Percentiles rank a stretch among this genome's conserved stretches.
Evolutionary conservation across 2,329 filamentous ascomycete genomes (phyloP).

Genomic region (Exophiala mesophila): DNA sequence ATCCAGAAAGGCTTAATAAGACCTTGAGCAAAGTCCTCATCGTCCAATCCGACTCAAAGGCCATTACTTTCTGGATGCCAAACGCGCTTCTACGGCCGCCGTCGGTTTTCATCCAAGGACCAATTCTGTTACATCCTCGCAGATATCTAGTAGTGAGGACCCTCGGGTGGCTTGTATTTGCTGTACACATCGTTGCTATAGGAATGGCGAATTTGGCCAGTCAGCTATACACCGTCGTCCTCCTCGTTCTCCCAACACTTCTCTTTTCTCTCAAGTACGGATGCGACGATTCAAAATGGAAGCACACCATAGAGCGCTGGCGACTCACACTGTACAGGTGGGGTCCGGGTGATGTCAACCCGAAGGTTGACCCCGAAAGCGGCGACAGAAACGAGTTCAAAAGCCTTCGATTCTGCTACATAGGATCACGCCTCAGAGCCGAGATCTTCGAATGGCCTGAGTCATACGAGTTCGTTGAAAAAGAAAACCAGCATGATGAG

Average conservation of each 20-base stretch:
- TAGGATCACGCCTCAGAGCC: constrained; percentile 18
- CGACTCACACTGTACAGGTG: background rate
- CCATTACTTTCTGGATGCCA: constrained; percentile 20
- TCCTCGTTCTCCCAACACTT: constrained; percentile 19
- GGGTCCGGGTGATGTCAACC: background rate
- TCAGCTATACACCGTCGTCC: constrained; percentile 18
- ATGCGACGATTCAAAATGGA: constrained; percentile 22
- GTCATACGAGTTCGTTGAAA: constrained; percentile 12
- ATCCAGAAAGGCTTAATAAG: constrained; percentile 2
- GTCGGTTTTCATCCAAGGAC: constrained; percentile 15
- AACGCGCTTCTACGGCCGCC: constrained; percentile 13
- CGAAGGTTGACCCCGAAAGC: constrained; percentile 1
- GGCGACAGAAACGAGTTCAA: constrained; percentile 3
- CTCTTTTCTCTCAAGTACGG: constrained; percentile 13
- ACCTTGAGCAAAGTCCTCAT: constrained; percentile 16
- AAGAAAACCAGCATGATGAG: background rate
- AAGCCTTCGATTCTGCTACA: constrained; percentile 10
- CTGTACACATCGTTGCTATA: constrained; percentile 20
- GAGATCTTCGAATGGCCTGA: constrained; percentile 21
- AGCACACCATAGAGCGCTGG: constrained; percentile 6
- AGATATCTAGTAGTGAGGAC: constrained; percentile 13
- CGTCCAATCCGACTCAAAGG: constrained; percentile 17
- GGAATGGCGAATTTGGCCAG: constrained; percentile 17
- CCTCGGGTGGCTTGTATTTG: constrained; percentile 21
- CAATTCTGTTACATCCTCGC: constrained; percentile 8